Conservation (phyloP, 345 rosid genomes). For the Populus tremula region DNA sequence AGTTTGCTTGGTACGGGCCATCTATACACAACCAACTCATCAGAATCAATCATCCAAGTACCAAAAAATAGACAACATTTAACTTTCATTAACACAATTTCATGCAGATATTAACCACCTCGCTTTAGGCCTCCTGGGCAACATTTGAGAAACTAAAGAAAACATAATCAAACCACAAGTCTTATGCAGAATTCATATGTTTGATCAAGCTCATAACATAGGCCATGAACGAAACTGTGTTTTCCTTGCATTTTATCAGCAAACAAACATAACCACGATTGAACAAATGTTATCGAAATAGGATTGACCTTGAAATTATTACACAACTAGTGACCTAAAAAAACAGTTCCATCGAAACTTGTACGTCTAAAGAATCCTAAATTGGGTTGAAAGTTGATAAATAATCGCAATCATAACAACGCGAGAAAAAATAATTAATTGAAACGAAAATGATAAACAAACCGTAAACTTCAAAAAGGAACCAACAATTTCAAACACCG, state of each 20-base stretch:
- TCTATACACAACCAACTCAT: constrained; percentile 14
- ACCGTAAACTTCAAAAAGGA: not conserved
- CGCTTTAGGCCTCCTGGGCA: not conserved
- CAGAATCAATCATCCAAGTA: not conserved
- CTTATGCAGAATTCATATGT: not conserved
- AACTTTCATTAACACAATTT: not conserved
- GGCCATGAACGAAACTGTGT: not conserved
- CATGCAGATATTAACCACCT: too few relatives aligned
- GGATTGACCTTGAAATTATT: too few relatives aligned
- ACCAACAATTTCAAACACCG: not conserved
- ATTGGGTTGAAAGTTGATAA: not conserved
- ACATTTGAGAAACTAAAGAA: not conserved
- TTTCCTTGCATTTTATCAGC: not conserved
- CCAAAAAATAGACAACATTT: not conserved
- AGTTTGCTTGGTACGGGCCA: constrained; percentile 96
- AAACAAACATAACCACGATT: not conserved
- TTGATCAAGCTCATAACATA: not conserved
- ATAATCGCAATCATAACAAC: not conserved
- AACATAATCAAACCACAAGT: not conserved
- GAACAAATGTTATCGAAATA: not conserved
- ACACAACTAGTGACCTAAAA: too few relatives aligned
- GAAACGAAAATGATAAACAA: not conserved
- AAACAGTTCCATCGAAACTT: not conserved
- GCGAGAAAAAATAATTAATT: not conserved
- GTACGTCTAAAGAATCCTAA: not conserved